phyloP scores from a whole-genome alignment of 179 eudicot species.

The Silene coronaria region DNA sequence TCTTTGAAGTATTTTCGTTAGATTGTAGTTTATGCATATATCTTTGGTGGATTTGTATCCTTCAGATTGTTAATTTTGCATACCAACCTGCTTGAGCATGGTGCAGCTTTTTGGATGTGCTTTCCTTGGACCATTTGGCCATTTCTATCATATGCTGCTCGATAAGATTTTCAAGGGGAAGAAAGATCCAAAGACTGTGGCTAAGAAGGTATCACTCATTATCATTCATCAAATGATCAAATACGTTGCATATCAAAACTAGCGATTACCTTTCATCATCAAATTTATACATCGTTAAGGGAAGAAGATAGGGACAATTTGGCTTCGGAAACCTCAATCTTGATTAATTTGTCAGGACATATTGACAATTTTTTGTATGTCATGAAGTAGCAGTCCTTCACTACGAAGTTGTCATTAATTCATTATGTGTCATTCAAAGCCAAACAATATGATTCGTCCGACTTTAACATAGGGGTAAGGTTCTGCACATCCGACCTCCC shows the following conservation, averaged over 20 bases:
- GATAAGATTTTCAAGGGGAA: slow-evolving; percentile 84
- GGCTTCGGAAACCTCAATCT: not conserved
- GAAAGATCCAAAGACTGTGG: slow-evolving; percentile 81
- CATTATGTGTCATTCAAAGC: not conserved
- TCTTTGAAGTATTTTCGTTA: not conserved
- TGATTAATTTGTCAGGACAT: not conserved
- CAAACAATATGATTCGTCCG: not conserved
- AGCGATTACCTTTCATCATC: not conserved
- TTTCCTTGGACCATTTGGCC: slow-evolving; percentile 94
- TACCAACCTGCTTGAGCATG: slow-evolving; percentile 7
- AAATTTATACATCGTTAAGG: not conserved
- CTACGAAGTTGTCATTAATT: too few relatives aligned
- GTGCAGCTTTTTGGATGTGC: slow-evolving; percentile 78
- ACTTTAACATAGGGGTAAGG: too few relatives aligned
- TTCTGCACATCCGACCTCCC: too few relatives aligned
- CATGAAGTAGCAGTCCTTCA: not conserved
- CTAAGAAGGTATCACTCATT: slow-evolving; percentile 65
- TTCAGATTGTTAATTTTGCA: slow-evolving; percentile 7
- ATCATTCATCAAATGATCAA: not conserved
- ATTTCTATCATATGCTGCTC: slow-evolving; percentile 61
- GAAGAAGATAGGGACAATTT: not conserved
- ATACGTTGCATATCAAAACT: not conserved
- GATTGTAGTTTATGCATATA: not conserved
- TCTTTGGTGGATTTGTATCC: not conserved
- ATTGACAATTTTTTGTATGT: not conserved